Conservation (phyloP, 2,329 filamentous ascomycete genomes). For the Phaeomoniella chlamydospora region DNA sequence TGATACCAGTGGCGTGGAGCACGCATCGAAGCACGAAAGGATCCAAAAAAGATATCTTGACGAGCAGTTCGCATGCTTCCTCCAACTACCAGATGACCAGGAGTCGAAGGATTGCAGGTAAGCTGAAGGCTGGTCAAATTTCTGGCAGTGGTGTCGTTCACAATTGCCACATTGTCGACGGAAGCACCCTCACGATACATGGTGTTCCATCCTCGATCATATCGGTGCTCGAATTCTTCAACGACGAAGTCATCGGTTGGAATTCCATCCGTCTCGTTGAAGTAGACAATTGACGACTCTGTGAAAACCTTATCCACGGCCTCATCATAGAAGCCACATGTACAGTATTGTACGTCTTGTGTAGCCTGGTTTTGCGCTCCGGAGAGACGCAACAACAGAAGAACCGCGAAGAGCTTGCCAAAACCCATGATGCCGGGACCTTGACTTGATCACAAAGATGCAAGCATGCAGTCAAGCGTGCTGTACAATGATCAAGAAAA, state of each 20-base stretch:
- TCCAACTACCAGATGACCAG: conserved; percentile 27
- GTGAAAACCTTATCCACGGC: conserved; percentile 25
- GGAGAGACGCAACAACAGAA: too few relatives aligned
- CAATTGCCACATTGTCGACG: conserved; percentile 21
- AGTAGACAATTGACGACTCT: conserved; percentile 33
- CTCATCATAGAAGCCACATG: conserved; percentile 31
- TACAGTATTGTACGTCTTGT: conserved; percentile 15
- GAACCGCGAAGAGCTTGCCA: too few relatives aligned
- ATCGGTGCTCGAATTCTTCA: conserved; percentile 25
- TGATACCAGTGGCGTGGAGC: conserved; percentile 18
- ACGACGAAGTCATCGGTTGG: conserved; percentile 20
- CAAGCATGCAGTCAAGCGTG: too few relatives aligned
- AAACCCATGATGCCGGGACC: too few relatives aligned
- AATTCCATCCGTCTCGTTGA: conserved; percentile 29
- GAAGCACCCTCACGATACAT: conserved; percentile 28
- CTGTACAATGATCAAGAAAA: too few relatives aligned
- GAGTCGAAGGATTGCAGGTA: conserved; percentile 16
- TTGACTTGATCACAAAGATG: too few relatives aligned
- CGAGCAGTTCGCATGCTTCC: conserved; percentile 25
- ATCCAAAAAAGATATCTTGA: conserved; percentile 33
- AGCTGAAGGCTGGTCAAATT: conserved; percentile 16
- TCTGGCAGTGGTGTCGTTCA: conserved; percentile 9
- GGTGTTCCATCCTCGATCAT: conserved; percentile 32
- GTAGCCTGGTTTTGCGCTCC: too few relatives aligned
- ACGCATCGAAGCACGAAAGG: conserved; percentile 28